Evolutionary conservation across 768 basidiomycete species (phyloP), one percentile per base, ranked within the genome.

Genomic region (Kwoniella mangroviensis): DNA sequence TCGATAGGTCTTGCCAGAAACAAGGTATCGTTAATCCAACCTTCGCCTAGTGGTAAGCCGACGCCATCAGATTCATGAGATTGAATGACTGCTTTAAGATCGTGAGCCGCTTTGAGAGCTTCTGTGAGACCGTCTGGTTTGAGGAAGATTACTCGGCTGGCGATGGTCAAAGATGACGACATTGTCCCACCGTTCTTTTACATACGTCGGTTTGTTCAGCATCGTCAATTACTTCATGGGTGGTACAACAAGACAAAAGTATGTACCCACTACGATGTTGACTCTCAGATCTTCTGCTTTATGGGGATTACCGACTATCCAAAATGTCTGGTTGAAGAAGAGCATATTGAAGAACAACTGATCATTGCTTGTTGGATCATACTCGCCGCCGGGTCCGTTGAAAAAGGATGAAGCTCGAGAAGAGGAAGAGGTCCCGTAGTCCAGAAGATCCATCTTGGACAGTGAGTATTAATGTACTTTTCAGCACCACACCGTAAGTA

Each of bases 141-240:
- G 13, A 60, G 58, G 26, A 60, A 60, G 58, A 60, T 60, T 7
- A 60, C 58, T 60, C 58, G 34, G 19, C 34, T 60, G 41, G 58
- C 58, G 19, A 41, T 2, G 2, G n/a, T 41, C 4, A 60, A n/a
- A 1, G 11, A 60, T 9, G 34, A n/a, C 0, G 58, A 60, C 11
- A 60, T 60, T 15, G 26, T 60, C n/a, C 58, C 58, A 12, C 58
- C 58, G 41, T 60, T 22, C 42, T 60, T 60, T 41, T 45, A 24
- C 43, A 60, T 28, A 42, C 34, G 41, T 60, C 0, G 12, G 7
- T 24, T 61, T 2, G 3, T 42, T 21, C n/a, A 22, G 42, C 42
- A 22, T 22, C 34, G 19, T 3, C 42, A 45, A 28, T 28, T 5
- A 28, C 28, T 28, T 28, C 28, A 4, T 34, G 34, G 6, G 34